Conservation (phyloP, 345 rosid genomes). For the Aethionema arabicum region DNA sequence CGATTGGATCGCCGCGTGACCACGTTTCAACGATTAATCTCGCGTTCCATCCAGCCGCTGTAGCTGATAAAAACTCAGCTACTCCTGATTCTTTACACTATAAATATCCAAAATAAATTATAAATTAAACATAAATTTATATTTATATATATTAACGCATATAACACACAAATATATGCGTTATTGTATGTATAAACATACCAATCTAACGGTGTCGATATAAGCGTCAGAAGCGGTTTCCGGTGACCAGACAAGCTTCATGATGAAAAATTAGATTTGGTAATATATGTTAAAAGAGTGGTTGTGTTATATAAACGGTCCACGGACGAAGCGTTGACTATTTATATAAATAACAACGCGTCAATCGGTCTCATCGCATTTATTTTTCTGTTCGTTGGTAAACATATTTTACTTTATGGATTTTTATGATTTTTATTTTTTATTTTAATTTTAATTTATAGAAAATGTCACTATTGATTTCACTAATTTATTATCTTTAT, state of each 20-base stretch:
- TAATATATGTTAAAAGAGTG: conserved; percentile 14
- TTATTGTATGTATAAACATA: conserved; percentile 31
- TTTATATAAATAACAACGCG: conserved; percentile 29
- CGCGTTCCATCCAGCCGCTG: conserved; percentile 90
- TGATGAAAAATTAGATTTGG: conserved; percentile 22
- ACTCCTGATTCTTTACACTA: conserved; percentile 73
- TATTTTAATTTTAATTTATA: not conserved
- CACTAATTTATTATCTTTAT: not conserved
- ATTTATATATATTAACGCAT: not conserved
- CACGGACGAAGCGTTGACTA: conserved; percentile 38
- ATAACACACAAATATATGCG: not conserved
- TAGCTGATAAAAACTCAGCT: conserved; percentile 77
- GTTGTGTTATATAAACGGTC: conserved; percentile 38
- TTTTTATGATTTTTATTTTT: not conserved
- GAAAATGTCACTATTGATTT: not conserved
- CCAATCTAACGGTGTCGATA: conserved; percentile 61
- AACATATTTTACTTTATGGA: not conserved
- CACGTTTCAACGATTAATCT: conserved; percentile 74
- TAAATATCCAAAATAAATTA: conserved; percentile 11
- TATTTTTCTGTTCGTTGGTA: conserved; percentile 4
- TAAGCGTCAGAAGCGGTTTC: conserved; percentile 76
- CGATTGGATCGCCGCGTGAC: conserved; percentile 55
- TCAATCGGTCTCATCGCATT: conserved; percentile 30
- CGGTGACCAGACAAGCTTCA: conserved; percentile 91
- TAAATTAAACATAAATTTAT: not conserved